phyloP scores from a whole-genome alignment of 2,329 filamentous ascomycete species.

The Xylariales sp. region DNA sequence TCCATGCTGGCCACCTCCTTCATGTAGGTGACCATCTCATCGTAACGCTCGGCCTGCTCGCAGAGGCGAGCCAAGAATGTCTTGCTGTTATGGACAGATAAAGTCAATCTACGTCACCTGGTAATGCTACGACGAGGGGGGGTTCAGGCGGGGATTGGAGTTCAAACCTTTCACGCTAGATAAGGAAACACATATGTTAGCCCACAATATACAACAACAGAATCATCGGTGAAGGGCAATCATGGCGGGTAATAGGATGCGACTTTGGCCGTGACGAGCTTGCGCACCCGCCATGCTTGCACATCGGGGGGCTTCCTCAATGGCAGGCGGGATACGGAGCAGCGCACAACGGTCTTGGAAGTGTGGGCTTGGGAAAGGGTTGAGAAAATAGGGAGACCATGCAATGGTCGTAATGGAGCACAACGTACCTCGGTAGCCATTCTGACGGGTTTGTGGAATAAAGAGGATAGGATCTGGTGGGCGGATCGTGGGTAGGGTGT shows the following conservation, averaged over 20 bases:
- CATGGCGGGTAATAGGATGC: slow-evolving; percentile 22
- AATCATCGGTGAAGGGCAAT: slow-evolving; percentile 28
- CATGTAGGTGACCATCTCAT: slow-evolving; percentile 99
- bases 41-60: slow-evolving; percentile 99
- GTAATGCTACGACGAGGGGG: too few species aligned
- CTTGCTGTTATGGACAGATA: too few species aligned
- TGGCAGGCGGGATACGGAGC: too few species aligned
- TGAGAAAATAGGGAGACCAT: slow-evolving; percentile 17
- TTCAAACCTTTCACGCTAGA: slow-evolving; percentile 66
- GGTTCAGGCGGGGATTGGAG: slow-evolving; percentile 11
- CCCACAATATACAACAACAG: slow-evolving; percentile 6
- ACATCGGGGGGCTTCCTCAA: too few species aligned
- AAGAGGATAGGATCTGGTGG: too few species aligned
- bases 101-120: too few species aligned
- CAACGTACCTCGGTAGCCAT: slow-evolving; percentile 63
- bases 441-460: slow-evolving; percentile 31
- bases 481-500: slow-evolving; percentile 12
- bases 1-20: slow-evolving; percentile 96
- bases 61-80: slow-evolving; percentile 99
- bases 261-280: too few species aligned
- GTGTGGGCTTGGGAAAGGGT: slow-evolving; percentile 10
- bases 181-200: slow-evolving; percentile 25
- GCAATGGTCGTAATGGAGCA: slow-evolving; percentile 12
- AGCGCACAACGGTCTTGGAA: slow-evolving; percentile 31
- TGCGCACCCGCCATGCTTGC: too few species aligned